Base-by-base conservation (phyloP, 257 asterid genomes). In the Echites panduratus region DNA sequence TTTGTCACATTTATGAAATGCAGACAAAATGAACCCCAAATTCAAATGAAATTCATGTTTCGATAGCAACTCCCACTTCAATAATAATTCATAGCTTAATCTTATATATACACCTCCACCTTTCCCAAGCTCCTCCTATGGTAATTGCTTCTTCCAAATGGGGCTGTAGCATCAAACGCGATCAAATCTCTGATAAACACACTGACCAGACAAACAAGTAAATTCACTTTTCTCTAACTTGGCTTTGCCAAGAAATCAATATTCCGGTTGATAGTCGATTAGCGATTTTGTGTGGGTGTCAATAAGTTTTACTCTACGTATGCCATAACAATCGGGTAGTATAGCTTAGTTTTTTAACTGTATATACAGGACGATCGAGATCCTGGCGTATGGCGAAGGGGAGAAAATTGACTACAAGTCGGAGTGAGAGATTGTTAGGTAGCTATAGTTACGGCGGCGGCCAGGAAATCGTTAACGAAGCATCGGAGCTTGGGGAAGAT, bases 21-120 rank as follows among this genome's bases (percentile, higher is more conserved):
- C 84, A 85, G 82, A 75, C 86, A 84, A 88, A 88, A 90, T 92
- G 87, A 86, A 84, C 84, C 83, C 80, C 84, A 84, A 87, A 89
- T 88, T 82, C 90, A 86, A 78, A 82, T 78, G 85, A 89, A 86
- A 92, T 75, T 63, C 84, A 68, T 11, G 5, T 52, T 63, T 6
- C 24, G 32, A 61, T 10, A 47, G 38, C 69, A 41, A 56, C 73
- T 52, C 75, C 70, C 66, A 63, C 66, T 62, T 45, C 80, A 80
- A 77, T 76, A 73, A 70, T 38, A n/a, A 38, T 32, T 32, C 38
- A 32, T 32, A 32, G 38, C 69, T 64, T 38, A 35, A 8, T 80
- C 75, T 77, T 92, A 84, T 90, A 86, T 88, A 85, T 82, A 84
- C 83, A 53, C 66, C 80, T 79, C 80, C 82, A 52, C 20, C 73